Percentiles rank a stretch among this genome's conserved stretches.
These are phyloP conservation scores for Talaromyces sp. DNA, from an alignment of 2,329 filamentous ascomycete species.

Conservation along the genomic window DNA sequence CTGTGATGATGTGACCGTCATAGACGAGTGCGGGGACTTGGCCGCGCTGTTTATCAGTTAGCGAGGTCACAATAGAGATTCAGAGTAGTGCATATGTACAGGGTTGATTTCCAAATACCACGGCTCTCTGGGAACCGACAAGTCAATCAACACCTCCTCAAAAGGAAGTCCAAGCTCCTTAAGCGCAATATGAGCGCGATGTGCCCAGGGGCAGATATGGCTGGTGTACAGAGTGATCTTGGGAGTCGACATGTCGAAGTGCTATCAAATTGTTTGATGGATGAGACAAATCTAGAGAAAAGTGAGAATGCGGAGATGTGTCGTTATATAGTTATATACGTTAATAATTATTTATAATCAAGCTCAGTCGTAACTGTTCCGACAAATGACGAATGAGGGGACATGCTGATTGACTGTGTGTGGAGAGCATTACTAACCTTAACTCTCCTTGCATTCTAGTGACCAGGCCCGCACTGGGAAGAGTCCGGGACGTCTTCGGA, in stretches of 20 bases:
- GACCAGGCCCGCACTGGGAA: neutral
- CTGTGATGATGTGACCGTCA: constrained; percentile 67
- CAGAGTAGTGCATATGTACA: constrained; percentile 28
- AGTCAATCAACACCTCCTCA: constrained; percentile 70
- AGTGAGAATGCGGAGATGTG: neutral
- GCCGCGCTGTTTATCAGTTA: constrained; percentile 51
- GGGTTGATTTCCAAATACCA: constrained; percentile 78
- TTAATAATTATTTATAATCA: neutral
- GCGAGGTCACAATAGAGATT: neutral
- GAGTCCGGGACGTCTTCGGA: too few species aligned
- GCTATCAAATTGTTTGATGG: neutral
- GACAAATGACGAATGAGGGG: constrained; percentile 6
- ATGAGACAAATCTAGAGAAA: neutral
- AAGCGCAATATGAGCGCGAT: constrained; percentile 70
- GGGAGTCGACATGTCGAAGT: constrained; percentile 29
- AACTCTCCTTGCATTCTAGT: neutral
- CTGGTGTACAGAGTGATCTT: constrained; percentile 70
- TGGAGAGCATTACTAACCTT: neutral
- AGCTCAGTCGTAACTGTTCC: neutral
- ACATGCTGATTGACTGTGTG: neutral
- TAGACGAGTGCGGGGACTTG: constrained; percentile 70
- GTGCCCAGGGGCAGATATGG: constrained; percentile 68
- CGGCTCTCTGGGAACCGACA: constrained; percentile 63
- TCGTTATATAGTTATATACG: too few species aligned
- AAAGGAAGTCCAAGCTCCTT: constrained; percentile 63